Base-by-base conservation (phyloP, 2,329 filamentous ascomycete species). In the Talaromyces funiculosus region DNA sequence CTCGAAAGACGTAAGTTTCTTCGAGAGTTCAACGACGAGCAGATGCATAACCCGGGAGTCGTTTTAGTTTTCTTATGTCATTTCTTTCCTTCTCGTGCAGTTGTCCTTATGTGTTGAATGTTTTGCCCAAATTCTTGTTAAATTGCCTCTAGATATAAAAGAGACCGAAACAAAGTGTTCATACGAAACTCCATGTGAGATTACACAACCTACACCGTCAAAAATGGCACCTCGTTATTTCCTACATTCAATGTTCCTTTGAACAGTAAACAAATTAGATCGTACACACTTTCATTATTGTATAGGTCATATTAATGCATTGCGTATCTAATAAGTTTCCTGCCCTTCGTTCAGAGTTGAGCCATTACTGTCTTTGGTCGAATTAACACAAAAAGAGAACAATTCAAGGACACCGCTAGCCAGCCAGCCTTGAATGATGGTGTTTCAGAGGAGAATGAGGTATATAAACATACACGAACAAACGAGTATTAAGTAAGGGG, bases 231-330 rank as follows among this genome's bases (percentile, higher is more conserved):
- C n/a, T n/a, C n/a, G n/a, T n/a, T n/a, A n/a, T n/a, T n/a, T n/a
- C n/a, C n/a, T n/a, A n/a, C n/a, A n/a, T n/a, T n/a, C n/a, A n/a
- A n/a, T n/a, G n/a, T n/a, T n/a, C n/a, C n/a, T n/a, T n/a, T n/a
- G n/a, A n/a, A n/a, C n/a, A n/a, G n/a, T n/a, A n/a, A n/a, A n/a
- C n/a, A 37, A 16, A 37, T 14, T 22, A 51, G 47, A 51, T 35
- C 47, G 9, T 49, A 16, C 26, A 26, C 26, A 53, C 9, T 54
- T 24, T 40, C 33, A 54, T 54, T 24, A 54, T 54, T 53, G 9
- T 37, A 54, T 37, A 29, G 22, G 51, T 54, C 51, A 40, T 54
- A 54, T 38, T 54, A 54, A 54, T 54, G 51, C 51, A 54, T 54
- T 54, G 22, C 51, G 29, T 54, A 54, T 54, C 33, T 54, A 40